Evolutionary conservation across 1,284 basidiomycete genomes (phyloP), one percentile per base, ranked within the genome.

Genomic region (Ustilago loliicola): DNA sequence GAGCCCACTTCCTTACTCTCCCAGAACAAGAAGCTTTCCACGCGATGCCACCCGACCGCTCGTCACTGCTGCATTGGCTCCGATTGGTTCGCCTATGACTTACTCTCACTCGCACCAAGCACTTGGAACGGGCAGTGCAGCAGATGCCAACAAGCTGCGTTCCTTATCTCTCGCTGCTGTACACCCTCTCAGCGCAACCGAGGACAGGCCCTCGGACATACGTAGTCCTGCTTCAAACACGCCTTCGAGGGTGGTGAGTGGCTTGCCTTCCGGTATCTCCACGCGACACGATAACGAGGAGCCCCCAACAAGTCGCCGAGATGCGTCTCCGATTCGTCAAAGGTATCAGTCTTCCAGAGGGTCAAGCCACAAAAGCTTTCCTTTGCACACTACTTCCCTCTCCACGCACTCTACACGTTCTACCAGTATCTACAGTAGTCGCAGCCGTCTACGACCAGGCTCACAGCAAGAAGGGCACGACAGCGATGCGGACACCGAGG

Each of bases 401-500:
- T 68, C 58, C 4, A 64, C 53, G 2, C 57, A 50, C 15, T 64
- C 65, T 17, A 72, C 61, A 1, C 38, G 52, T 8, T 21, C 58
- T 7, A 67, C 61, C 0, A 73, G 66, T 42, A 38, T 73, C 13
- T 58, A 61, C 40, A 73, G 58, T 30, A 64, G 47, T 38, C 63
- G 19, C 32, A 55, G 52, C 5, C 55, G 25, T 3, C 21, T 45
- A 21, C 25, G 1, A 23, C 5, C 30, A 17, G 15, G 5, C 25
- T 4, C 21, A 19, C 6, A 48, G 30, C 1, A 27, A 45, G 40
- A 29, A 0, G 23, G 23, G 51, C n/a, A 23, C 0, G 27, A 23
- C 0, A n/a, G 23, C 2, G 32, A 47, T 45, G 42, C 52, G 1
- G 60, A 56, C 11, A 51, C 21, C 6, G 63, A 70, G 13, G 48